Percentiles rank a stretch among this genome's conserved stretches.
These are phyloP conservation scores for Phycomyces blakesleeanus DNA, from an alignment of 192 early-diverging fungal genomes.

Conservation along the genomic window DNA sequence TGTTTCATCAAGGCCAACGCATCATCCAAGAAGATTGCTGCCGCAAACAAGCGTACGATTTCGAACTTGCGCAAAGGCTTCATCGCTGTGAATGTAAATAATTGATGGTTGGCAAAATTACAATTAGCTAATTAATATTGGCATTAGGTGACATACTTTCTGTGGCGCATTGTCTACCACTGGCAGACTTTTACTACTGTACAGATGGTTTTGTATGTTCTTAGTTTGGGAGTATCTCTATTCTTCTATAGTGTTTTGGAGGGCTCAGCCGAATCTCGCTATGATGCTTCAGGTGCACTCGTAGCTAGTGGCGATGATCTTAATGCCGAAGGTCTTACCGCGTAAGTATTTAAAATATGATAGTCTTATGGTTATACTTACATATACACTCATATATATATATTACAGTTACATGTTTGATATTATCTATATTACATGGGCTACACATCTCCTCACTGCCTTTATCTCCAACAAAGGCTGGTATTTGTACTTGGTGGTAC, in stretches of 20 bases:
- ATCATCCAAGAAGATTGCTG: slow-evolving; percentile 60
- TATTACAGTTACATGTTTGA: slow-evolving; percentile 75
- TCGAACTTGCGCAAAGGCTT: slow-evolving; percentile 49
- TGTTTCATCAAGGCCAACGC: slow-evolving; percentile 52
- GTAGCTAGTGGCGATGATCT: slow-evolving; percentile 48
- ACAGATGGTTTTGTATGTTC: slow-evolving; percentile 36
- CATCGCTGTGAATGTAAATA: slow-evolving; percentile 48
- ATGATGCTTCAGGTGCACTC: slow-evolving; percentile 39
- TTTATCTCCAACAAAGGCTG: slow-evolving; percentile 53
- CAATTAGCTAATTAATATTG: not conserved
- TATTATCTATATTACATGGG: slow-evolving; percentile 81
- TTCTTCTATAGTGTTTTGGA: slow-evolving; percentile 49
- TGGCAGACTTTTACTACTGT: slow-evolving; percentile 47
- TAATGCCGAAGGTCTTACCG: slow-evolving; percentile 46
- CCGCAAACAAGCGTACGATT: slow-evolving; percentile 52
- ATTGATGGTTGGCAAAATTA: slow-evolving; percentile 2
- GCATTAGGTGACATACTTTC: slow-evolving; percentile 44
- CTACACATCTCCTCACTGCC: slow-evolving; percentile 63
- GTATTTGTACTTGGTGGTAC: slow-evolving; percentile 48
- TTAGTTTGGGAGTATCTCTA: slow-evolving; percentile 44
- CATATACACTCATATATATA: slow-evolving; percentile 10
- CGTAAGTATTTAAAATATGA: slow-evolving; percentile 33
- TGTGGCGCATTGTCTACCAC: slow-evolving; percentile 51
- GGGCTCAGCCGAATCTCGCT: slow-evolving; percentile 41
- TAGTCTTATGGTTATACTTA: slow-evolving; percentile 12